Evolutionary conservation across 2,329 filamentous ascomycete genomes (phyloP).

Genomic region (Calonectria hongkongensis): DNA sequence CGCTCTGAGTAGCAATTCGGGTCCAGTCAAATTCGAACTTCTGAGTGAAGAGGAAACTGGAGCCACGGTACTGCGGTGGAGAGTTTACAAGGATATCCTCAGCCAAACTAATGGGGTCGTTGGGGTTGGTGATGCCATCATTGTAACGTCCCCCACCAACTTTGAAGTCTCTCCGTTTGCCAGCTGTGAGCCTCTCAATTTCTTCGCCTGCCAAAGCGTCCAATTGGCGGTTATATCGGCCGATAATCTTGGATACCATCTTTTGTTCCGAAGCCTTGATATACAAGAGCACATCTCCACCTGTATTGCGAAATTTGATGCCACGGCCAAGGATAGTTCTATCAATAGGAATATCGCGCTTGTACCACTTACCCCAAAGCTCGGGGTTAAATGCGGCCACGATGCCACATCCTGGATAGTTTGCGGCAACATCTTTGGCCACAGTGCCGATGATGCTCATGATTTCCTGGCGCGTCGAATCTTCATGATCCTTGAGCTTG

Average conservation of each 20-base stretch:
- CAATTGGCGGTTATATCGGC: background rate
- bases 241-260: background rate
- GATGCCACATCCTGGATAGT: background rate
- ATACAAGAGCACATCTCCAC: background rate
- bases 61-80: background rate
- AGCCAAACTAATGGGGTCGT: slow-evolving; percentile 7
- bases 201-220: background rate
- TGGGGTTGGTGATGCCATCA: slow-evolving; percentile 22
- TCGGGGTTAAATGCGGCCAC: slow-evolving; percentile 1
- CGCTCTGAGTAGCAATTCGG: background rate
- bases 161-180: slow-evolving; percentile 1
- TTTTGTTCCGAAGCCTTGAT: background rate
- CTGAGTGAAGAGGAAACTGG: slow-evolving; percentile 12
- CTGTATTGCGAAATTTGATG: slow-evolving; percentile 15
- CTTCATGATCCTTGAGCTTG: slow-evolving; percentile 1
- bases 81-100: slow-evolving; percentile 5
- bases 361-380: background rate
- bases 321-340: background rate
- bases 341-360: background rate
- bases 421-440: background rate
- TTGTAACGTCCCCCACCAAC: background rate
- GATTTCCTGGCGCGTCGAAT: background rate
- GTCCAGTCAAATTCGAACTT: slow-evolving; percentile 17
- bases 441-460: background rate
- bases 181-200: background rate